These are phyloP conservation scores for Staphylotrichum longicolle DNA, from an alignment of 495 filamentous ascomycete genomes.

Conservation along the genomic window DNA sequence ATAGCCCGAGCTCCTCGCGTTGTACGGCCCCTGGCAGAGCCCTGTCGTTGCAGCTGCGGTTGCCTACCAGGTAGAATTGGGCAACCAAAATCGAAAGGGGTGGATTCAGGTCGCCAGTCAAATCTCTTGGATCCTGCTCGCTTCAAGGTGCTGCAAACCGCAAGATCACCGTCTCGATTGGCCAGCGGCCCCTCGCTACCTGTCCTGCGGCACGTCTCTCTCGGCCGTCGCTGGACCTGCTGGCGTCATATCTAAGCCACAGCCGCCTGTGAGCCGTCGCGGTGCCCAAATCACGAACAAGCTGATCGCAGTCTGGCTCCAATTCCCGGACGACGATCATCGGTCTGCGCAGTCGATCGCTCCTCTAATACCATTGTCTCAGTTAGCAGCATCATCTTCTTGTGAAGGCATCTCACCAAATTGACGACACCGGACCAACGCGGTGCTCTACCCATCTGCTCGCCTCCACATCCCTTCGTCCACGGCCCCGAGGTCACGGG, in stretches of 20 bases:
- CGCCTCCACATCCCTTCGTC: too few species aligned
- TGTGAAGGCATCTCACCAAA: too few species aligned
- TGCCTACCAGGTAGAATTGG: slow-evolving; percentile 19
- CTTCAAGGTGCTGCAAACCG: slow-evolving; percentile 28
- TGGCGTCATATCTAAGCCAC: slow-evolving; percentile 22
- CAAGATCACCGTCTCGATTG: slow-evolving; percentile 32
- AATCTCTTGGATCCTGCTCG: slow-evolving; percentile 30
- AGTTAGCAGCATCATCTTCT: too few species aligned
- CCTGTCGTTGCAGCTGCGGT: slow-evolving; percentile 24
- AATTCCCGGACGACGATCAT: background rate
- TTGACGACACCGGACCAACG: too few species aligned
- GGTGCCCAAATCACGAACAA: background rate
- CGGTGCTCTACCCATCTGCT: too few species aligned
- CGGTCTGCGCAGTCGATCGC: background rate
- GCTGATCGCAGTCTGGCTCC: background rate
- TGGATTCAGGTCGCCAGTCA: slow-evolving; percentile 35
- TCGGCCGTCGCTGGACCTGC: slow-evolving; percentile 19
- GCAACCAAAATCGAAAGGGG: slow-evolving; percentile 27
- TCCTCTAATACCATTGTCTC: too few species aligned
- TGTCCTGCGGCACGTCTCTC: slow-evolving; percentile 23
- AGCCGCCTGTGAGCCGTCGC: background rate
- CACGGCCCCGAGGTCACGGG: too few species aligned
- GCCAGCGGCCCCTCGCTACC: slow-evolving; percentile 30
- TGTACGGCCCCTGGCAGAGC: slow-evolving; percentile 27
- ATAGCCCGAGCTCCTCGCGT: slow-evolving; percentile 31